phyloP scores from a whole-genome alignment of 345 rosid genomes.

The Hibiscus tridactylites region DNA sequence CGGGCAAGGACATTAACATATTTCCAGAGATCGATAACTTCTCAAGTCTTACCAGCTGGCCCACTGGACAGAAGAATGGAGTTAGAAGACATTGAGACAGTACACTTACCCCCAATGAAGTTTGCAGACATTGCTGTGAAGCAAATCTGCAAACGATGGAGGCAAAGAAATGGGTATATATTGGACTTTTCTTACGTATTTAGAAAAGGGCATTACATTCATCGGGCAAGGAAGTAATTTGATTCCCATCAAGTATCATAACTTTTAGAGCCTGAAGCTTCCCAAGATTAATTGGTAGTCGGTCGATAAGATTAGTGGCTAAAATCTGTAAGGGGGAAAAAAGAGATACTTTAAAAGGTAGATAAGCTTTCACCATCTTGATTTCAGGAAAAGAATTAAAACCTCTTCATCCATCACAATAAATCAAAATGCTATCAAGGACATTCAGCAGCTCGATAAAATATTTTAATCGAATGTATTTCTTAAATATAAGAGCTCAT shows the following conservation, averaged over 20 bases:
- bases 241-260: conserved; percentile 87
- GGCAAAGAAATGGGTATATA: conserved; percentile 5
- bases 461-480: not conserved
- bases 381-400: not conserved
- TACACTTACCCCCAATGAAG: not conserved
- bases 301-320: conserved; percentile 62
- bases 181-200: conserved; percentile 21
- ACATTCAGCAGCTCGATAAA: not conserved
- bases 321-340: conserved; percentile 41
- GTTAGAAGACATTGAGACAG: conserved; percentile 10
- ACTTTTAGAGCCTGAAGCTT: conserved; percentile 84
- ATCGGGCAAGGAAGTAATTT: conserved; percentile 69
- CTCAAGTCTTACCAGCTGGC: conserved; percentile 93
- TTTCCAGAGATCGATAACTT: conserved; percentile 68
- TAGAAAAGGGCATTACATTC: conserved; percentile 63
- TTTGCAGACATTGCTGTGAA: conserved; percentile 10
- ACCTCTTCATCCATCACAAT: not conserved
- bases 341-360: not conserved
- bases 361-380: not conserved
- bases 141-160: conserved; percentile 12
- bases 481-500: not conserved
- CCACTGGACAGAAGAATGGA: conserved; percentile 40
- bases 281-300: conserved; percentile 75
- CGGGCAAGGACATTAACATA: conserved; percentile 67
- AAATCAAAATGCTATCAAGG: not conserved